Conservation (phyloP, 192 early-diverging fungal genomes). For the Entomortierella lignicola region DNA sequence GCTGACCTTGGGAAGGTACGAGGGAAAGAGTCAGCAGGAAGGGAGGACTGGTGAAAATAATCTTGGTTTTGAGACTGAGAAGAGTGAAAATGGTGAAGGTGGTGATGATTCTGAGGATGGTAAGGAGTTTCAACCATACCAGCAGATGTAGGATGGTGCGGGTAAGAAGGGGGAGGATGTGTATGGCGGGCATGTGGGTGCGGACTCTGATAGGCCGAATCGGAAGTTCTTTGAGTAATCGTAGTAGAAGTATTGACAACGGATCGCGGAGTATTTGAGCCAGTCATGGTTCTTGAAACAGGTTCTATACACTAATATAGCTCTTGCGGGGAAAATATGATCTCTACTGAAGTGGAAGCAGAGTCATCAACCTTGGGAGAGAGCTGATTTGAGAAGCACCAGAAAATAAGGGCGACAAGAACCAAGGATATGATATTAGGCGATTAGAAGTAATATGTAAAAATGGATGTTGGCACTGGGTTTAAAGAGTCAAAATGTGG, state of each 20-base stretch:
- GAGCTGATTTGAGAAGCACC: background rate
- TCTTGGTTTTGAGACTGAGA: background rate
- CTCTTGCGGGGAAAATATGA: too few species aligned
- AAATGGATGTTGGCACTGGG: background rate
- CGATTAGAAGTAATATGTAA: background rate
- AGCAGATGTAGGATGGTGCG: background rate
- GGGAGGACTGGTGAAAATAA: constrained; percentile 15
- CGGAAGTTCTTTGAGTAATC: background rate
- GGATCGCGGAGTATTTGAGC: background rate
- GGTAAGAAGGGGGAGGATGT: background rate
- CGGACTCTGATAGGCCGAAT: background rate
- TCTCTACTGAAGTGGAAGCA: background rate
- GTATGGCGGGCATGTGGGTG: background rate
- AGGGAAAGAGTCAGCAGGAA: constrained; percentile 26
- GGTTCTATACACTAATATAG: background rate
- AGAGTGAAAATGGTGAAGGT: background rate
- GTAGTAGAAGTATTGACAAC: background rate
- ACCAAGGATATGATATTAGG: background rate
- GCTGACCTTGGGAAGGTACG: constrained; percentile 8
- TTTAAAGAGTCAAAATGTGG: too few species aligned
- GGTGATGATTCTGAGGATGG: background rate
- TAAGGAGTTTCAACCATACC: background rate
- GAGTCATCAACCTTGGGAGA: background rate
- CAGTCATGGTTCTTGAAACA: background rate
- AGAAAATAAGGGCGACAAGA: background rate